These are phyloP conservation scores for Papiliotrema fonsecae DNA, from an alignment of 1,284 basidiomycete species.

Conservation along the genomic window DNA sequence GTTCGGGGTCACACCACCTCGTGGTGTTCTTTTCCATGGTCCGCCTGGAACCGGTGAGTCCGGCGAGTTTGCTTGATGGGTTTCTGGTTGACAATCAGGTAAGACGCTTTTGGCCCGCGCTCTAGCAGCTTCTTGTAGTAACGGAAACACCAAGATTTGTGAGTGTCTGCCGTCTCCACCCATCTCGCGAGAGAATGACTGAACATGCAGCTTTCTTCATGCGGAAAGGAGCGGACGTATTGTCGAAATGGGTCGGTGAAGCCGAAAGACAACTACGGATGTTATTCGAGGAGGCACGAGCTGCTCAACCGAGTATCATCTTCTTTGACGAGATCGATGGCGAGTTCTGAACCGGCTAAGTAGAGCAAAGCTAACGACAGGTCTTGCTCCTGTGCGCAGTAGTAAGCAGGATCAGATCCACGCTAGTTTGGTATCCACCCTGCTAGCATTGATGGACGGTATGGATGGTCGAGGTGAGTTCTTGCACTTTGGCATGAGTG, in stretches of 20 bases:
- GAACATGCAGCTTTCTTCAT: constrained; percentile 85
- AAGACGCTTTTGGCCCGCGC: constrained; percentile 92
- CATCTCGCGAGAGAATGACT: too few relatives aligned
- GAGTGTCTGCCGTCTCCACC: constrained; percentile 37
- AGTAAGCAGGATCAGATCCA: constrained; percentile 99
- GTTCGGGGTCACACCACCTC: constrained; percentile 90
- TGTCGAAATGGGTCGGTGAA: constrained; percentile 99
- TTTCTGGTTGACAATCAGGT: too few relatives aligned
- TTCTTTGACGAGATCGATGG: constrained; percentile 99
- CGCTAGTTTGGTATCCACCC: constrained; percentile 92
- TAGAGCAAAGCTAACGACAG: constrained; percentile 20
- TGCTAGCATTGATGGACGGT: constrained; percentile 97
- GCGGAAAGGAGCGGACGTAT: constrained; percentile 97
- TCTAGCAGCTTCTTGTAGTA: constrained; percentile 86
- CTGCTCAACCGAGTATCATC: constrained; percentile 92
- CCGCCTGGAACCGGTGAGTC: constrained; percentile 79
- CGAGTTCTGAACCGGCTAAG: constrained; percentile 12
- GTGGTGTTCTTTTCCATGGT: constrained; percentile 95
- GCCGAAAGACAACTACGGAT: constrained; percentile 93
- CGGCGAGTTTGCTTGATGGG: too few relatives aligned
- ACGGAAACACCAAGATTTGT: constrained; percentile 86
- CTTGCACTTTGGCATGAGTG: background rate
- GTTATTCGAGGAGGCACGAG: constrained; percentile 92
- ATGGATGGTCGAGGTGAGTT: constrained; percentile 83
- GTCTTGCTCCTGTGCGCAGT: constrained; percentile 89